Base-by-base conservation (phyloP, 805 yeast genomes). In the Metschnikowia similis region DNA sequence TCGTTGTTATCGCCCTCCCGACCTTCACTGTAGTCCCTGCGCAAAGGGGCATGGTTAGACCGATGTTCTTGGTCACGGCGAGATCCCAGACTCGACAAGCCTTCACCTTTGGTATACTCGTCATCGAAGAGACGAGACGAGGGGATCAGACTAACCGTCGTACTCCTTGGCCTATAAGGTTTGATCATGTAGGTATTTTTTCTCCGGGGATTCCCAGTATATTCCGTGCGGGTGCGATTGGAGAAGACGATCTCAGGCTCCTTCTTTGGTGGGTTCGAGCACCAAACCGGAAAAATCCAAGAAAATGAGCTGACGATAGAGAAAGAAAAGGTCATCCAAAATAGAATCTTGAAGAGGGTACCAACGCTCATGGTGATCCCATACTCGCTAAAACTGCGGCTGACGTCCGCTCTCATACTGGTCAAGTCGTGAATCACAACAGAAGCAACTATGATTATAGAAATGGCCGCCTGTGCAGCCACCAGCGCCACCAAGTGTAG, bases 361-460 rank as follows among this genome's bases (percentile, higher is more conserved):
- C 86, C 83, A 14, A 70, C 50, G 47, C 65, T 66, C 42, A 80
- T 57, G 8, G 60, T 50, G 10, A 83, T 65, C 0, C 86, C 85
- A 62, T 72, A 83, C 5, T 59, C 61, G 1, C 74, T 71, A 35
- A 82, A 62, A 8, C 45, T 47, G 1, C 6, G 37, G n/a, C 32
- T 11, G 41, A 57, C 48, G 9, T 52, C 56, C 21, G 70, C 72
- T 7, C 30, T 46, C 4, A 36, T 39, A n/a, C 28, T 42, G 4
- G 47, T 27, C 13, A 71, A 52, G 21, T 70, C 50, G 13, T 58
- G 42, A 0, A 75, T 65, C 37, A 74, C 61, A 1, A 67, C 44
- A 1, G 66, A 53, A 6, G 67, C 57, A 0, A 75, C 70, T 8
- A 67, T 60, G 0, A 59, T 28, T n/a, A 69, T 51, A 8, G 75